Evolutionary conservation across 2,329 filamentous ascomycete genomes (phyloP), one percentile per base, ranked within the genome.

Genomic region (Botrytis fabae): DNA sequence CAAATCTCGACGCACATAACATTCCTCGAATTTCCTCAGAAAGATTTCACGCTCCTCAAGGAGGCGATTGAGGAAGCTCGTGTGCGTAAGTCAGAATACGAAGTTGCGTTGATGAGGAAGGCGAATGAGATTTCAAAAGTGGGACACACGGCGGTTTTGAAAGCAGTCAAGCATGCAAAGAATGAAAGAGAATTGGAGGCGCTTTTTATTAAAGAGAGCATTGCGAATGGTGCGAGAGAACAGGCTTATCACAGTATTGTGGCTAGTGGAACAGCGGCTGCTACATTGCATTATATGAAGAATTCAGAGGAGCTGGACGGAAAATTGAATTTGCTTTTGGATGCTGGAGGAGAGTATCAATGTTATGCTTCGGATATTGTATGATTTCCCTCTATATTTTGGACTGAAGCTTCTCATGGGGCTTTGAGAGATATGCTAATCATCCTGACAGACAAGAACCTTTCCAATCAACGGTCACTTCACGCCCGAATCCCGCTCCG

Each of bases 171-270:
- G 76, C 84, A 85, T 40, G 92, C 91, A 38, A 85, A 85, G 76
- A 95, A 94, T 79, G 95, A 98, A 85, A 87, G 89, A 48, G 92
- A 98, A 81, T 89, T 98, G 46, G 92, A 97, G 81, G 95, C 90
- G 1, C 83, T 91, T 0, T 97, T 98, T 81, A 82, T 97, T 18
- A 90, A 93, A 80, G 86, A 87, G 44, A 97, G 93, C 81, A 88
- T 96, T 74, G 87, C 90, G 69, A 86, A 91, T 74, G 93, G 92
- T 38, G 92, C 92, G 70, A 91, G 90, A 80, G 90, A 96, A 78
- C 94, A 97, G 85, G 91, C 95, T 1, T 98, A 98, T 82, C 89
- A 92, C 77, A 91, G 92, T 74, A 98, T 98, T 79, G 90, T 96
- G 28, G 95, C 94, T 0, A 89, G 89, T 48, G 95, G 95, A 18